Base-by-base conservation (phyloP, 805 yeast species). In the Candida orba region DNA sequence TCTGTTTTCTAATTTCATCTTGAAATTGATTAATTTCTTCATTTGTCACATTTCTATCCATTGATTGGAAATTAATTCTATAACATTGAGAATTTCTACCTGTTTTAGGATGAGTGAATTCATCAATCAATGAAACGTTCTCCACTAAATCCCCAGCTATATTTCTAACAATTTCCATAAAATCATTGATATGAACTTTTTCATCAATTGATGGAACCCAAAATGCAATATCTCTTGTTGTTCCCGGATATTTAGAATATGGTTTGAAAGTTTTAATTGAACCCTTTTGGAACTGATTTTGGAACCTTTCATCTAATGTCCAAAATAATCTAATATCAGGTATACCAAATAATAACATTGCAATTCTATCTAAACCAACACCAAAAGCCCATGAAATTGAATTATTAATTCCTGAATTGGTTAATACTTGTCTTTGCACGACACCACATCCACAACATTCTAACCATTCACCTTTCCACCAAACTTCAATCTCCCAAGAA, bases 381-480 rank as follows among this genome's bases (percentile, higher is more conserved):
- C 99, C 99, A 67, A 93, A 93, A 2, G 99, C 99, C 98, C 99
- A 93, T 3, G 96, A 95, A 37, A 91, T 71, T 22, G 79, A 75
- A 47, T 78, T 73, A 22, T 73, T 65, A 41, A 81, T 69, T 0
- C 87, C 95, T 1, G 96, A 76, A 52, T 82, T 84, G 20, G 76
- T 67, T 33, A 88, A 69, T 1, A 91, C 95, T 40, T 78, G 79
- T 52, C 87, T 83, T 52, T 79, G 79, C 8, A 89, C 95, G 32
- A 91, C 73, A 23, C 99, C 99, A 65, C 95, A 87, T 0, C 99
- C 99, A 57, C 96, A 87, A 60, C 95, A 81, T 66, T 93, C 99
- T 31, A 93, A 71, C 99, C 99, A 93, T 53, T 90, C 95, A 41
- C 93, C 95, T 59, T 89, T 86, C 97, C 98, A 93, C 90, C 95